These are phyloP conservation scores for Nannochloris sp. DNA, from an alignment of 139 green algal species.

Conservation along the genomic window DNA sequence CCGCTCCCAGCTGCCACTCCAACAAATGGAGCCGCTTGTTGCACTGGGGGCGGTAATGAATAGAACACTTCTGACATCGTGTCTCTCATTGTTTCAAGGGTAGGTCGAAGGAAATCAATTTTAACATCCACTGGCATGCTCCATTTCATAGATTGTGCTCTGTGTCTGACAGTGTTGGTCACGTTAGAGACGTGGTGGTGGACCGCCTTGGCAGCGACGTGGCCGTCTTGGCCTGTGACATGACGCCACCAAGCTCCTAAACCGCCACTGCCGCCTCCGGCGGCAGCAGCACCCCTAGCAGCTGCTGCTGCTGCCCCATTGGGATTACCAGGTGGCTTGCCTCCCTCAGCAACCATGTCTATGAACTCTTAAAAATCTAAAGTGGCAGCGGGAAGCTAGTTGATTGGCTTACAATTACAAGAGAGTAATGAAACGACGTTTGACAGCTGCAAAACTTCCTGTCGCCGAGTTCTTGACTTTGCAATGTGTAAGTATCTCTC, in stretches of 20 bases:
- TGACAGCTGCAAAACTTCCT: too few species aligned
- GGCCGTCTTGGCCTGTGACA: neutral
- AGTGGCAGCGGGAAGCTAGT: too few species aligned
- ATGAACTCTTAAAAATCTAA: too few species aligned
- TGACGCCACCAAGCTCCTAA: conserved; percentile 1
- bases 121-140: conserved; percentile 27
- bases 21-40: conserved; percentile 31
- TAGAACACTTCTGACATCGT: conserved; percentile 9
- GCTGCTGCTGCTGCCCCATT: neutral
- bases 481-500: too few species aligned
- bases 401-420: too few species aligned
- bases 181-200: neutral
- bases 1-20: conserved; percentile 22
- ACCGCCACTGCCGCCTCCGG: neutral
- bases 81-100: conserved; percentile 25
- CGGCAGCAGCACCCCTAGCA: neutral
- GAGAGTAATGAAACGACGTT: too few species aligned
- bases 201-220: neutral
- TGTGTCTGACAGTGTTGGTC: neutral
- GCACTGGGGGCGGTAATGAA: conserved; percentile 37
- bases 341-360: too few species aligned
- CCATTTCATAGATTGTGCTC: neutral
- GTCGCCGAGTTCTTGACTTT: too few species aligned
- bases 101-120: conserved; percentile 38
- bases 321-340: neutral